Conservation (phyloP, 345 rosid species). For the Populus tremula region DNA sequence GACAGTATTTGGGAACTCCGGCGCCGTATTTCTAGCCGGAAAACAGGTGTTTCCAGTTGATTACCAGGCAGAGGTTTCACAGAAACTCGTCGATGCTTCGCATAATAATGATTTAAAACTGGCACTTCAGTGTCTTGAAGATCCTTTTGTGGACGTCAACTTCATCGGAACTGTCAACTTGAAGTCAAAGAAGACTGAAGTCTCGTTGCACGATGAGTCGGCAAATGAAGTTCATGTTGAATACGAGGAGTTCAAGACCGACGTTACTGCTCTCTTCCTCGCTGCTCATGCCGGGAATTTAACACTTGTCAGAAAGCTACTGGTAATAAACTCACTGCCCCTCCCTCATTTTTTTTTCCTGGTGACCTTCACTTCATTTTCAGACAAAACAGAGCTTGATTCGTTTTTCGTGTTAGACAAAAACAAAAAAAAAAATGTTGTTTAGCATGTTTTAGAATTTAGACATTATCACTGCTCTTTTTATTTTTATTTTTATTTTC, state of each 20-base stretch:
- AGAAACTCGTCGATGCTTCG: conserved; percentile 22
- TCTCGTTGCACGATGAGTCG: conserved; percentile 59
- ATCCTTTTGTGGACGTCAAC: conserved; percentile 84
- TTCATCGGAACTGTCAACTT: conserved; percentile 76
- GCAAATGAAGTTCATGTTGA: conserved; percentile 62
- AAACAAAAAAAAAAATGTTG: too few relatives aligned
- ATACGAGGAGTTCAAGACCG: conserved; percentile 84
- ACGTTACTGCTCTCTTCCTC: conserved; percentile 83
- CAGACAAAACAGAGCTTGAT: too few relatives aligned
- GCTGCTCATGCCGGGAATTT: conserved; percentile 77
- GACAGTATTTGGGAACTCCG: conserved; percentile 15
- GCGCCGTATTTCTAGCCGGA: conserved; percentile 5
- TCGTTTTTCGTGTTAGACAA: too few relatives aligned
- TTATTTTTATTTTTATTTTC: too few relatives aligned
- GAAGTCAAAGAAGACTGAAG: conserved; percentile 63
- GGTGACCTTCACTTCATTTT: neutral
- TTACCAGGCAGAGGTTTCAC: conserved; percentile 19
- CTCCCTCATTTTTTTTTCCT: neutral
- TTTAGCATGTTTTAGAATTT: too few relatives aligned
- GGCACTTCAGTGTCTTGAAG: conserved; percentile 52
- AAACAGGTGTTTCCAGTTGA: conserved; percentile 16
- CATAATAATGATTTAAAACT: conserved; percentile 7
- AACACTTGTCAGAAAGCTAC: conserved; percentile 62
- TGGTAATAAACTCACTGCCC: conserved; percentile 45
- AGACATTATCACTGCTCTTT: too few relatives aligned